Evolutionary conservation across 306 rosid species (phyloP).

Genomic region (Comarum palustre): DNA sequence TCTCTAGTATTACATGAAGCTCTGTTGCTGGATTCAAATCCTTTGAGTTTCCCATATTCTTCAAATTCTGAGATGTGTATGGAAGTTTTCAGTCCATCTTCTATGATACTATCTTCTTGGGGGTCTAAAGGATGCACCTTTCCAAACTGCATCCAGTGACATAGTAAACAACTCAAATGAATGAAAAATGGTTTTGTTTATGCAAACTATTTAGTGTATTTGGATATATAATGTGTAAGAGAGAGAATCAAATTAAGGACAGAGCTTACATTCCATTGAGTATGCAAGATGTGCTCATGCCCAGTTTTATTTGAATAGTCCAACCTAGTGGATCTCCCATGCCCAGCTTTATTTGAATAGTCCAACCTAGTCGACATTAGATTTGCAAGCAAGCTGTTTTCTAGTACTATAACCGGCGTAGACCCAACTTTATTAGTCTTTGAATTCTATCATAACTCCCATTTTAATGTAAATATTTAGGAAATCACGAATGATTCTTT

Average conservation of each 20-base stretch:
- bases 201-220: background rate
- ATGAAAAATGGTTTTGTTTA: background rate
- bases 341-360: no score
- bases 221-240: background rate
- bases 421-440: no score
- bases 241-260: background rate
- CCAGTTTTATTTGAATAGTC: background rate
- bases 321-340: constrained; percentile 7
- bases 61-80: constrained; percentile 30
- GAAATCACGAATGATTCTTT: no score
- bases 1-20: constrained; percentile 16
- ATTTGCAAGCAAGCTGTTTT: no score
- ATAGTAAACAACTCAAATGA: constrained; percentile 14
- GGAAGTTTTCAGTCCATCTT: constrained; percentile 22
- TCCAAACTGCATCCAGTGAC: constrained; percentile 42
- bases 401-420: no score
- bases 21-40: constrained; percentile 21
- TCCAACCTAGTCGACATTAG: no score
- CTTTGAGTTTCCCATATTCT: constrained; percentile 24
- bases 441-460: no score
- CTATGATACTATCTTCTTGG: background rate
- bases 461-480: no score
- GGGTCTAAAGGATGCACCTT: constrained; percentile 54
- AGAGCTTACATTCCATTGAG: constrained; percentile 12
- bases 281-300: background rate